Base-by-base conservation (phyloP, 2,329 filamentous ascomycete genomes). In the Aureobasidium sp. region DNA sequence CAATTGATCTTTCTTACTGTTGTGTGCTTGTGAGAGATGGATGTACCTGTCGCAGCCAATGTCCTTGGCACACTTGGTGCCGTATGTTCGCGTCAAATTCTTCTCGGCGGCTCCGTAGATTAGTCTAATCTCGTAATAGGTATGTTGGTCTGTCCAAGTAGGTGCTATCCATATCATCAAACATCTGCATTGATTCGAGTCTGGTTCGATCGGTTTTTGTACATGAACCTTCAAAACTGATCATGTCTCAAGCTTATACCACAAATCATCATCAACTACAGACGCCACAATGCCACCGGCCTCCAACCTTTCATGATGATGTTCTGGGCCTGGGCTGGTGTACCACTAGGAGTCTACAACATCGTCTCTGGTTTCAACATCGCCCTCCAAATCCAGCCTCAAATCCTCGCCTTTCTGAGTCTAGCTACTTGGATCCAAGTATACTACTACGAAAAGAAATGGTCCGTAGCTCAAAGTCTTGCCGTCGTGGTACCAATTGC, bases 261-360 rank as follows among this genome's bases (percentile, higher is more conserved):
- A 0, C 84, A 88, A 63, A 85, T 87, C 44, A 65, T 83, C 29
- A 78, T 85, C 61, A 88, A 88, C 61, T 81, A 83, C 60, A 75
- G 78, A 4, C 73, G 83, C 1, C 82, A 86, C 63, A 75, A 85
- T 70, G 82, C 83, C 1, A 77, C 73, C 0, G 84, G 83, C 0
- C 71, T 87, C 0, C 83, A 86, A 45, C 76, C 79, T 0, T 79
- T 80, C 0, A 86, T 87, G 83, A 86, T 87, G 83, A 77, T 87
- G 64, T 72, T 86, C 2, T 87, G 84, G 77, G 80, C 81, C 0
- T 79, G 75, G 69, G 84, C 84, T 1, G 84, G 84, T 0, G 79
- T 86, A 0, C 83, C 83, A 0, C 70, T 87, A 0, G 84, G 84
- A 2, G 76, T 79, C 11, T 80, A 80, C 64, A 80, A 79, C 58